Percentiles rank a stretch among this genome's conserved stretches.
Evolutionary conservation across 768 basidiomycete species (phyloP).

Genomic region (Cantharellus cinnabarinus): DNA sequence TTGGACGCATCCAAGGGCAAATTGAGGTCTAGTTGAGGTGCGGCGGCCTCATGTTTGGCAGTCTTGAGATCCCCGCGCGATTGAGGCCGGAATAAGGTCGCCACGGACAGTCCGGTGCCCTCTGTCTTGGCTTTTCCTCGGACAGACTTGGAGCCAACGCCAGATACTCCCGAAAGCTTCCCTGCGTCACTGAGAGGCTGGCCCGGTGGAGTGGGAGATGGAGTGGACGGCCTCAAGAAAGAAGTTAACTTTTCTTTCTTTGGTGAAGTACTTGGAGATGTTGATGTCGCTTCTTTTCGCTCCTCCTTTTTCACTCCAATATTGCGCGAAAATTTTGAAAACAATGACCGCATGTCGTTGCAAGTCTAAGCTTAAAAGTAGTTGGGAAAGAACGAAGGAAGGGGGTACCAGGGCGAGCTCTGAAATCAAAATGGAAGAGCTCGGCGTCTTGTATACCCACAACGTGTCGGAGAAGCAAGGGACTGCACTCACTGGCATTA

Average conservation of each 20-base stretch:
- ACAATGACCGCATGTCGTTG: not conserved
- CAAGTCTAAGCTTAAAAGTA: not conserved
- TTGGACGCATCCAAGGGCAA: constrained; percentile 7
- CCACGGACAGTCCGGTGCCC: not conserved
- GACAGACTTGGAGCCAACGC: not conserved
- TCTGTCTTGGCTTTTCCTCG: not conserved
- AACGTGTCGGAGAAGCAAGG: too few species aligned
- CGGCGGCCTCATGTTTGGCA: not conserved
- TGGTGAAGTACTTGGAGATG: not conserved
- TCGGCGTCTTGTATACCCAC: too few species aligned
- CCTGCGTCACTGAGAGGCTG: too few species aligned
- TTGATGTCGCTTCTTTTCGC: not conserved
- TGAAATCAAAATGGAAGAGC: too few species aligned
- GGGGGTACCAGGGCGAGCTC: not conserved
- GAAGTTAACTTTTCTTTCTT: not conserved
- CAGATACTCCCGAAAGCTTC: not conserved
- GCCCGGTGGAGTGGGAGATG: not conserved
- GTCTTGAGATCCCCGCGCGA: not conserved
- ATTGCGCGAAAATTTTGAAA: not conserved
- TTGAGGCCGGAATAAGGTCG: too few species aligned
- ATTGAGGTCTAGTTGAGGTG: not conserved
- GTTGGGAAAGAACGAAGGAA: not conserved
- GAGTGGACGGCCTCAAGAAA: not conserved
- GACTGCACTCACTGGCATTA: too few species aligned
- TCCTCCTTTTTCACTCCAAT: not conserved